Base-by-base conservation (phyloP, 176 grass and related monocot genomes). In the Leersia perrieri region DNA sequence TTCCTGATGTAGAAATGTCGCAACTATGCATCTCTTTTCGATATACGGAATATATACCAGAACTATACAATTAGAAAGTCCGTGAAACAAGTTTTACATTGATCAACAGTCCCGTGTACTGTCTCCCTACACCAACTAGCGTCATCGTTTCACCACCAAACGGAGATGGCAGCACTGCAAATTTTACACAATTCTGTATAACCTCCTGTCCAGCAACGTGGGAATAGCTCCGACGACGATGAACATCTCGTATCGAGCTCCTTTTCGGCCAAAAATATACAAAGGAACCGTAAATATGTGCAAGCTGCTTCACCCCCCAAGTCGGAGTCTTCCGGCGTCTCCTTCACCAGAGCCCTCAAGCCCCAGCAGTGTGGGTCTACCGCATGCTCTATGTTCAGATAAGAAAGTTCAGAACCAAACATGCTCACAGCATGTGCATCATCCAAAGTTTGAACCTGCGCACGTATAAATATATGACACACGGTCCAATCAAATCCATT, bases 361-460 rank as follows among this genome's bases (percentile, higher is more conserved):
- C 65, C 89, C 76, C 83, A 74, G 77, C n/a, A 89, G 63, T 66
- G 86, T 86, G 66, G 69, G 83, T 51, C 70, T 84, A 12, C 45
- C 45, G 49, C 69, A 88, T 74, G 38, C 14, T 36, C 65, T 23
- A 44, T 0, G 10, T 27, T 23, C 20, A 58, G 26, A 67, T 75
- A 36, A 61, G 72, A 45, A 60, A 82, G 25, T 60, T 77, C 27
- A 36, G 75, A 63, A 34, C 68, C 39, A 18, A 1, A n/a, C 5
- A n/a, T 16, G 49, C 68, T 92, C 85, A 98, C 69, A 98, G 85
- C 92, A 94, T 94, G 81, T 89, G 93, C 28, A 87, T 80, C 85
- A 98, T 90, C 95, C 95, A 98, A 45, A 93, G 82, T 77, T 93
- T 98, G 75, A 87, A 88, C 80, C 93, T 91, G 30, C 75, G 74